Base-by-base conservation (phyloP, 441 rosid genomes). In the Brassica balearica region DNA sequence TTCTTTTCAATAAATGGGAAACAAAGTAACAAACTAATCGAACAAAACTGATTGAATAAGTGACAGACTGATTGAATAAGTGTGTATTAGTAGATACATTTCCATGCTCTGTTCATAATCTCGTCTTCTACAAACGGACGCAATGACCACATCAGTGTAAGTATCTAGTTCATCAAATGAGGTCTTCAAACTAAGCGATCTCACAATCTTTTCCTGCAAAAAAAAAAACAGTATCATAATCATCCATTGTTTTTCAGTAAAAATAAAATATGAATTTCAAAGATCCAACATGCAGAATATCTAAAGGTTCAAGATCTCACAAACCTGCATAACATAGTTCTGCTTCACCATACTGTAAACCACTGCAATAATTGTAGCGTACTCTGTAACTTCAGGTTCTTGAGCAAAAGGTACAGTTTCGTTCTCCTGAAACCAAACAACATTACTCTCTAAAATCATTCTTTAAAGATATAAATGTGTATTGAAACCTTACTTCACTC, bases 121-220 rank as follows among this genome's bases (percentile, higher is more conserved):
- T 86, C 90, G 62, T 90, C 99, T 46, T 87, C 80, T 20, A 91
- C 62, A 75, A 68, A 95, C 10, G 97, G 98, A 23, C 84, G 91
- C 82, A 95, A 76, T 12, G 95, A 90, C 97, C 99, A 95, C 96
- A 95, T 86, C 65, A 88, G 61, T 79, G 77, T 93, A 95, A 82
- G 88, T 83, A 77, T 88, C 91, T 48, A 95, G 68, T 74, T 91
- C 97, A 69, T 70, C 88, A 1, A 89, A 73, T 2, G 86, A 78
- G 59, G 89, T 69, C 83, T 84, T 91, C 82, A 91, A 82, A 80
- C 83, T 88, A 25, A 95, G 82, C 10, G 92, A 83, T 65, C 66
- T 77, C 63, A 92, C 87, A 66, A 95, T 90, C 81, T 79, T 90
- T 71, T 88, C 96, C 98, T 92, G 92, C 80, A 84, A 66, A 55